Evolutionary conservation across 805 yeast species (phyloP).

Genomic region (Cephaloascus albidus): DNA sequence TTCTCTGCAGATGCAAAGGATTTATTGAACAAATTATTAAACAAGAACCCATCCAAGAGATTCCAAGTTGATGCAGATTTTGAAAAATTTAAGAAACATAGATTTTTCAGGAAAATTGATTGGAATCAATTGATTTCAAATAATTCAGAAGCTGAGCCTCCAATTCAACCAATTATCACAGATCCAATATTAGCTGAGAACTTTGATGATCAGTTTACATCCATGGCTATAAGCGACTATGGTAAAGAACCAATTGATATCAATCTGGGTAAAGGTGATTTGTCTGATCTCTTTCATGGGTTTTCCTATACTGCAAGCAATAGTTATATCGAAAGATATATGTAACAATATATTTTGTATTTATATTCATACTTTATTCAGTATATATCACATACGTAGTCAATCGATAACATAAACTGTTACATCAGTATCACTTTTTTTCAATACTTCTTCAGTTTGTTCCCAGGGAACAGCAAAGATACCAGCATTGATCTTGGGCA

Average conservation of each 20-base stretch:
- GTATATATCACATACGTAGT: too few relatives aligned
- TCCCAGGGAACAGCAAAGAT: slow-evolving; percentile 77
- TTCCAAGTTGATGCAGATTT: slow-evolving; percentile 26
- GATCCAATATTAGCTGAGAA: slow-evolving; percentile 36
- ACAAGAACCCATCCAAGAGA: slow-evolving; percentile 25
- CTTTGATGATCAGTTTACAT: slow-evolving; percentile 31
- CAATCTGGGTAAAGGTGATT: slow-evolving; percentile 7
- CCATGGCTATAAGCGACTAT: slow-evolving; percentile 22
- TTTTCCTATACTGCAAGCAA: slow-evolving; percentile 35
- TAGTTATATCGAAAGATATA: slow-evolving; percentile 19
- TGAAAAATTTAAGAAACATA: slow-evolving; percentile 20
- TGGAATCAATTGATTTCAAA: slow-evolving; percentile 24
- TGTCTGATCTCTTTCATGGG: slow-evolving; percentile 23
- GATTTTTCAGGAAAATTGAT: slow-evolving; percentile 27
- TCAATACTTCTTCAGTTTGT: slow-evolving; percentile 45
- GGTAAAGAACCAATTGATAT: slow-evolving; percentile 33
- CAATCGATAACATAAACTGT: slow-evolving; percentile 37
- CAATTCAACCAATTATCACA: slow-evolving; percentile 31
- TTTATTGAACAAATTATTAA: slow-evolving; percentile 24
- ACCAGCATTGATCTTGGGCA: slow-evolving; percentile 81
- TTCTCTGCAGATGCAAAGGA: slow-evolving; percentile 32
- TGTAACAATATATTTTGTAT: not conserved
- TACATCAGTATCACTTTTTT: slow-evolving; percentile 19
- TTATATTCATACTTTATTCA: too few relatives aligned
- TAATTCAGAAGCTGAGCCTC: slow-evolving; percentile 16